These are phyloP conservation scores for Stentor coeruleus DNA, from an alignment of 73 alveolate genomes.

Conservation along the genomic window DNA sequence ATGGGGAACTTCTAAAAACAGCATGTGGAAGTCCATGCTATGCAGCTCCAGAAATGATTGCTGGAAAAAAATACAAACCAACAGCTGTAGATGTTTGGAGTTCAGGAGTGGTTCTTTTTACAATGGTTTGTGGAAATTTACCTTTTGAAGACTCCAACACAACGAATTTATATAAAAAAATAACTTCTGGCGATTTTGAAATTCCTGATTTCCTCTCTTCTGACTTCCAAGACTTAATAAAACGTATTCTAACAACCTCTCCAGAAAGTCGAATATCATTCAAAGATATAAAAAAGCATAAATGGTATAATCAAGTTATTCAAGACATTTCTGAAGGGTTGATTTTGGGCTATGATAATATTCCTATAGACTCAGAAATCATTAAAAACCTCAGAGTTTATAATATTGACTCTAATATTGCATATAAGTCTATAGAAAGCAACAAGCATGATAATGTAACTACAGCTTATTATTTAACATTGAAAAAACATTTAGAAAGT, in stretches of 20 bases:
- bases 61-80: conserved; percentile 57
- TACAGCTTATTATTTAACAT: conserved; percentile 31
- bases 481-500: conserved; percentile 81
- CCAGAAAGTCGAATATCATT: conserved; percentile 78
- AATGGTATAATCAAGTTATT: conserved; percentile 62
- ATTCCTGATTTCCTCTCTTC: conserved; percentile 48
- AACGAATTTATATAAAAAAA: conserved; percentile 60
- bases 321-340: conserved; percentile 31
- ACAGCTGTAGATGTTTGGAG: conserved; percentile 61
- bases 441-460: conserved; percentile 67
- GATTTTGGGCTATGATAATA: conserved; percentile 39
- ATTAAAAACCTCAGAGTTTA: conserved; percentile 45
- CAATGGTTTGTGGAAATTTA: conserved; percentile 73
- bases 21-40: conserved; percentile 81
- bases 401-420: conserved; percentile 52
- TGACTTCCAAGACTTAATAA: conserved; percentile 39
- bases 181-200: conserved; percentile 41
- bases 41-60: conserved; percentile 83
- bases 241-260: conserved; percentile 67
- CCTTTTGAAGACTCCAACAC: conserved; percentile 77
- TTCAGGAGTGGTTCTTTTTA: conserved; percentile 64
- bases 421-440: conserved; percentile 52
- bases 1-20: conserved; percentile 52
- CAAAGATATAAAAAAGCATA: conserved; percentile 77
- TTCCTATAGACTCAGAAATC: conserved; percentile 53